phyloP scores from a whole-genome alignment of 1,284 basidiomycete genomes.

The Trametes sp. region DNA sequence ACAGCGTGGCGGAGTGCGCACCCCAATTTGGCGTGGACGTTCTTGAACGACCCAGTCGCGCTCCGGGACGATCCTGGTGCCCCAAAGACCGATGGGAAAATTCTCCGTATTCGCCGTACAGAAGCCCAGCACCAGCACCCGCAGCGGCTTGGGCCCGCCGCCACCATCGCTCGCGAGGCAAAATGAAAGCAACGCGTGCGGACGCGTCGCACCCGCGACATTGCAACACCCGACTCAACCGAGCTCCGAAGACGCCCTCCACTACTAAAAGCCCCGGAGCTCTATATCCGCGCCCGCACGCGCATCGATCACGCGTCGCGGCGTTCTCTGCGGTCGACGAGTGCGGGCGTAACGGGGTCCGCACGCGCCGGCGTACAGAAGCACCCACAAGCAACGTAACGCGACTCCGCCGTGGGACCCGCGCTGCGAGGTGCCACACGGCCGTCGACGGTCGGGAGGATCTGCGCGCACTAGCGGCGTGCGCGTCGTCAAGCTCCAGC shows the following conservation, averaged over 20 bases:
- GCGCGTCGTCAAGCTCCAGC: too few relatives aligned
- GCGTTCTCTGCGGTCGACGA: too few relatives aligned
- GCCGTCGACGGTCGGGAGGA: not conserved
- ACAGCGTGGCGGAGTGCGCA: not conserved
- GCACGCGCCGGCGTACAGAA: conserved; percentile 7
- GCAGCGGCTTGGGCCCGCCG: not conserved
- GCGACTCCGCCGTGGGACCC: not conserved
- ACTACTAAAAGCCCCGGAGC: conserved; percentile 3
- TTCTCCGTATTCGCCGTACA: too few relatives aligned
- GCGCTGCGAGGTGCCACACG: too few relatives aligned
- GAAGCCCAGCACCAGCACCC: not conserved
- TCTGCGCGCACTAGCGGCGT: conserved; percentile 1
- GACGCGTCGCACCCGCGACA: too few relatives aligned
- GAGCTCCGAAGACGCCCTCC: not conserved
- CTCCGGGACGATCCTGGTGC: too few relatives aligned
- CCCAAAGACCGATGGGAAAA: not conserved
- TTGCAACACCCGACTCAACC: not conserved
- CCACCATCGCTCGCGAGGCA: not conserved
- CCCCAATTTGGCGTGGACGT: not conserved
- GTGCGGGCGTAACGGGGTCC: conserved; percentile 9
- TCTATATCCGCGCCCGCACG: conserved; percentile 1
- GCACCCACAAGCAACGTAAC: conserved; percentile 11
- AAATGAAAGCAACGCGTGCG: not conserved
- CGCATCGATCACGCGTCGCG: not conserved
- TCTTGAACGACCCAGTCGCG: conserved; percentile 1